phyloP scores from a whole-genome alignment of 257 asterid species.

The Nemophila menziesii region DNA sequence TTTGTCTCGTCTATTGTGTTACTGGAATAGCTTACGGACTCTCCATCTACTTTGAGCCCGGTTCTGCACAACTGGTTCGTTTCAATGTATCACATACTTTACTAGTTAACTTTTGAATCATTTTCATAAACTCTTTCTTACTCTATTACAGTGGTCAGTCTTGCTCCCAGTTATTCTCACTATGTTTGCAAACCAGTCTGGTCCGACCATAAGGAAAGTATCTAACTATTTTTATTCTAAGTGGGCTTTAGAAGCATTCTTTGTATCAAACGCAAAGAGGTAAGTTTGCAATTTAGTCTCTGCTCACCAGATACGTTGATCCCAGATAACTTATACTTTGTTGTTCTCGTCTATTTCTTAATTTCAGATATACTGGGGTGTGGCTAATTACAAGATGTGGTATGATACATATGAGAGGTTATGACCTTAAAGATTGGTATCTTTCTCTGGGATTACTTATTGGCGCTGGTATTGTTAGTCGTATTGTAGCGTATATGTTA shows the following conservation, averaged over 20 bases:
- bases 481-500: constrained; percentile 60
- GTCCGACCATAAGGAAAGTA: constrained; percentile 28
- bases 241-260: constrained; percentile 93
- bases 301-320: background rate
- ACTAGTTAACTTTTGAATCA: constrained; percentile 1
- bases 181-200: constrained; percentile 73
- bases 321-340: no score
- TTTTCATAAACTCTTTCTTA: background rate
- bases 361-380: constrained; percentile 80
- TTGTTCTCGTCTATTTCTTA: background rate
- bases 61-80: constrained; percentile 84
- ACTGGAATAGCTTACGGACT: constrained; percentile 90
- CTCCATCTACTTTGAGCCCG: constrained; percentile 81
- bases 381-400: constrained; percentile 94
- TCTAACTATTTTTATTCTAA: constrained; percentile 54
- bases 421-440: constrained; percentile 44
- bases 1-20: constrained; percentile 87
- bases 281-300: constrained; percentile 7
- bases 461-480: constrained; percentile 45
- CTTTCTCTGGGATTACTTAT: constrained; percentile 51
- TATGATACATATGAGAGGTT: constrained; percentile 43
- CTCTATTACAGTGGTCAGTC: constrained; percentile 65
- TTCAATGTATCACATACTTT: constrained; percentile 1
- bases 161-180: constrained; percentile 87
- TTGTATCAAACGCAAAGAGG: constrained; percentile 76